A percentile compares a stretch with the other conserved stretches of the same genome.
Evolutionary conservation across 176 grass and related monocot genomes (phyloP).

Genomic region (Hordeum vulgare): DNA sequence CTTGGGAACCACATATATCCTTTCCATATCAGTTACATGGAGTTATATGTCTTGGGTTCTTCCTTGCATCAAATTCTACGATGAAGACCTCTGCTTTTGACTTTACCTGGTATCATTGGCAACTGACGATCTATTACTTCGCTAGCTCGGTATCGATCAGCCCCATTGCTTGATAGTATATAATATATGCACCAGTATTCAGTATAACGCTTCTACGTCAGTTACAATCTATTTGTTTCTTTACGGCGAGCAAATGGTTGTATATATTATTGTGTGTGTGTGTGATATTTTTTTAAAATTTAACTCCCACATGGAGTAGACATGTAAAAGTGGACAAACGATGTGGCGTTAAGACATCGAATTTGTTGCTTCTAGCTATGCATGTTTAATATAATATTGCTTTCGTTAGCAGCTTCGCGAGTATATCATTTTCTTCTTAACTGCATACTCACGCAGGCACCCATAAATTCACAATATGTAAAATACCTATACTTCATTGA

Average conservation of each 20-base stretch:
- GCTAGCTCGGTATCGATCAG: background rate
- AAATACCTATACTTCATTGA: background rate
- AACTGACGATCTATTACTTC: background rate
- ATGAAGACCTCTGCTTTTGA: background rate
- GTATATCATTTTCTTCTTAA: background rate
- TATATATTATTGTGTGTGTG: background rate
- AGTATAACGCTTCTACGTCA: background rate
- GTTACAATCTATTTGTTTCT: background rate
- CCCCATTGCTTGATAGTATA: background rate
- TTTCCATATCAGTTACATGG: background rate
- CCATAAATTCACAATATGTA: background rate
- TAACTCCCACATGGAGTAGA: background rate
- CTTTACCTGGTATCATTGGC: background rate
- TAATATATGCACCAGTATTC: background rate
- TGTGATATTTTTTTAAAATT: background rate
- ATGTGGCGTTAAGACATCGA: background rate
- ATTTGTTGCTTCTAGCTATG: background rate
- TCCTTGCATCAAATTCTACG: background rate
- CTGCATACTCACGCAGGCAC: background rate
- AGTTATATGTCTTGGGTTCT: constrained; percentile 4
- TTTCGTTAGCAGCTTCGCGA: background rate
- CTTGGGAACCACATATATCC: constrained; percentile 14
- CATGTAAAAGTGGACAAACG: background rate
- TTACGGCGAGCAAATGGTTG: background rate
- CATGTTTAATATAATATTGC: background rate